Conservation (phyloP, 2,329 filamentous ascomycete genomes). For the Sporothrix brunneoviolacea region DNA sequence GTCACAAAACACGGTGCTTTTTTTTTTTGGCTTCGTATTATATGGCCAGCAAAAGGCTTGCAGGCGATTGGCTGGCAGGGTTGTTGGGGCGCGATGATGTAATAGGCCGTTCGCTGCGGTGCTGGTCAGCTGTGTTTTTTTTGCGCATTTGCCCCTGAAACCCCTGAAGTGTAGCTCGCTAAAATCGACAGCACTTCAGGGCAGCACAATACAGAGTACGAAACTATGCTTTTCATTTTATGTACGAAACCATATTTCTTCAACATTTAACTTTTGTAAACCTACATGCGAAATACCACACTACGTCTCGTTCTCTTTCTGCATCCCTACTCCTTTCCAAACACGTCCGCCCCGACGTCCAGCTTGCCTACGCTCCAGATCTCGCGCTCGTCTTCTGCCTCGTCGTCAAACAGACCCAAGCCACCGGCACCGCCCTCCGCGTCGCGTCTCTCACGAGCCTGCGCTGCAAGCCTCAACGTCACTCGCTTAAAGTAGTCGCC, state of each 20-base stretch:
- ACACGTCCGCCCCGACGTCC: constrained; percentile 62
- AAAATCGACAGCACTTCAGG: no score
- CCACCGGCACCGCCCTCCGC: constrained; percentile 86
- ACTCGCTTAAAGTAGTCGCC: constrained; percentile 86
- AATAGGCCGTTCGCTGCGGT: background rate
- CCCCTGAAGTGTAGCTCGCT: no score
- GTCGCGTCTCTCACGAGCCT: constrained; percentile 82
- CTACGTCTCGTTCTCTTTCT: background rate
- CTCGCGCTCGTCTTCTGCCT: constrained; percentile 89
- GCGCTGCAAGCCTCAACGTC: constrained; percentile 72
- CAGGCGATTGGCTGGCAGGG: constrained; percentile 1
- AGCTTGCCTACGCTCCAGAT: constrained; percentile 93
- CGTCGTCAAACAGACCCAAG: constrained; percentile 79
- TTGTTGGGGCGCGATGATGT: background rate
- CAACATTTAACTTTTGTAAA: no score
- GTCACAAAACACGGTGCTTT: background rate
- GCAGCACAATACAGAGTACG: background rate
- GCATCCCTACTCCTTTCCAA: constrained; percentile 31
- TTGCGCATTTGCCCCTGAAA: no score
- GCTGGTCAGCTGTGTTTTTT: no score
- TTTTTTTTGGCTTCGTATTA: background rate
- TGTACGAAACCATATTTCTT: no score
- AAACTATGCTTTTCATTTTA: background rate
- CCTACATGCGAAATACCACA: no score
- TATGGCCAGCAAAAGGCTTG: background rate